Conservation (phyloP, 352 stramenopile species). For the Phytophthora citrophthora region DNA sequence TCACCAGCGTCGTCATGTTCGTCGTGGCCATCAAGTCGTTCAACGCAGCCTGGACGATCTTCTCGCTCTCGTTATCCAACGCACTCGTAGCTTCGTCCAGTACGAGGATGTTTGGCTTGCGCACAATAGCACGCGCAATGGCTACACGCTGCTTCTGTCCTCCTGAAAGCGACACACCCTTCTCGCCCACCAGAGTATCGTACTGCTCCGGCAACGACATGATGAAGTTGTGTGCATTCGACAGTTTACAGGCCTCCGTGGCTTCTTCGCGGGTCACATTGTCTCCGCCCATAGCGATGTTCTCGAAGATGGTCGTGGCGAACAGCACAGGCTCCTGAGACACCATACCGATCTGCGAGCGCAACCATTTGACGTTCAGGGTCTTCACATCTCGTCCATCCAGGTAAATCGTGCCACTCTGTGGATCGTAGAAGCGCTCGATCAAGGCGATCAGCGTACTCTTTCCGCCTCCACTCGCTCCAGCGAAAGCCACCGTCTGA, state of each 20-base stretch:
- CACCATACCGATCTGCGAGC: slow-evolving; percentile 71
- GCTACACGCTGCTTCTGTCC: slow-evolving; percentile 58
- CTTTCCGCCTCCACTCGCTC: slow-evolving; percentile 39
- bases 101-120: slow-evolving; percentile 57
- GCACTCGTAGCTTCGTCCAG: slow-evolving; percentile 70
- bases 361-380: slow-evolving; percentile 79
- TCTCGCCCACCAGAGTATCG: slow-evolving; percentile 62
- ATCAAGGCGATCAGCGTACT: slow-evolving; percentile 62
- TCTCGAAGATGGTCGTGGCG: slow-evolving; percentile 85
- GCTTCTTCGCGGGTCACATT: slow-evolving; percentile 71
- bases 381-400: slow-evolving; percentile 81
- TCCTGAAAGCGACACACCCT: slow-evolving; percentile 83
- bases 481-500: slow-evolving; percentile 40
- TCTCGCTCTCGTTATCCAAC: slow-evolving; percentile 48
- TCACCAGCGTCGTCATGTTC: slow-evolving; percentile 43
- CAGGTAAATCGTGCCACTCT: slow-evolving; percentile 70
- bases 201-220: slow-evolving; percentile 87
- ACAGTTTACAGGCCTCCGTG: slow-evolving; percentile 60
- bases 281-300: slow-evolving; percentile 84
- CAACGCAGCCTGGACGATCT: slow-evolving; percentile 32
- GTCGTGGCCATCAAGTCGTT: slow-evolving; percentile 29
- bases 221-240: slow-evolving; percentile 71
- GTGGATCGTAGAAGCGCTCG: slow-evolving; percentile 90
- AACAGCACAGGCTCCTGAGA: slow-evolving; percentile 92
- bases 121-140: slow-evolving; percentile 58